Percentiles rank a stretch among this genome's conserved stretches.
Conservation (phyloP, 164 flowering plant species). For the Berberis vulgaris region DNA sequence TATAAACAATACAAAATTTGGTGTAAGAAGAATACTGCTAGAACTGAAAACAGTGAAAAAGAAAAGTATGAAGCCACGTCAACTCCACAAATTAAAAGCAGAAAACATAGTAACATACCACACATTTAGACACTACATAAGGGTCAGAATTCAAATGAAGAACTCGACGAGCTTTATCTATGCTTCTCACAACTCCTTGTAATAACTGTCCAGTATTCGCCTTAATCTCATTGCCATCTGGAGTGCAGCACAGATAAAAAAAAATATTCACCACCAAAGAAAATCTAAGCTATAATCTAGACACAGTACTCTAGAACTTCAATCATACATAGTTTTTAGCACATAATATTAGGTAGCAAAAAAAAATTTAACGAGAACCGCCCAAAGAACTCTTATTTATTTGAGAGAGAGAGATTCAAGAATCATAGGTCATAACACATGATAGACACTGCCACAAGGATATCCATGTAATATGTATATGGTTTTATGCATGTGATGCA, state of each 20-base stretch:
- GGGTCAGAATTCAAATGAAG: constrained; percentile 58
- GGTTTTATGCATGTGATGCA: no score
- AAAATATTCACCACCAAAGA: neutral
- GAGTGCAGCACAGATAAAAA: neutral
- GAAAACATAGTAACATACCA: constrained; percentile 30
- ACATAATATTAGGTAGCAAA: no score
- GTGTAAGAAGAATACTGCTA: neutral
- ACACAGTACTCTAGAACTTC: no score
- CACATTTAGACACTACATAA: constrained; percentile 55
- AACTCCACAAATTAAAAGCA: neutral
- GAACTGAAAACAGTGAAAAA: neutral
- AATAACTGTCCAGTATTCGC: constrained; percentile 47
- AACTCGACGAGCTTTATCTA: constrained; percentile 73
- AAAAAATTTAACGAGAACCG: no score
- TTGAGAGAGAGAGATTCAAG: no score
- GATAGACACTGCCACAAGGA: no score
- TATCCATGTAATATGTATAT: no score
- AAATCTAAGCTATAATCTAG: neutral
- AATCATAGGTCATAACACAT: no score
- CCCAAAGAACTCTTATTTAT: no score
- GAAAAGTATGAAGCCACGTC: neutral
- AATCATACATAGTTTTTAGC: no score
- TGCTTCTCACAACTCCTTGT: constrained; percentile 67
- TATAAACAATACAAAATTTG: constrained; percentile 7
- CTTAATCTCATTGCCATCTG: constrained; percentile 37